A percentile compares a stretch with the other conserved stretches of the same genome.
Conservation (phyloP, 805 yeast species). For the Wickerhamiella bombiphila region DNA sequence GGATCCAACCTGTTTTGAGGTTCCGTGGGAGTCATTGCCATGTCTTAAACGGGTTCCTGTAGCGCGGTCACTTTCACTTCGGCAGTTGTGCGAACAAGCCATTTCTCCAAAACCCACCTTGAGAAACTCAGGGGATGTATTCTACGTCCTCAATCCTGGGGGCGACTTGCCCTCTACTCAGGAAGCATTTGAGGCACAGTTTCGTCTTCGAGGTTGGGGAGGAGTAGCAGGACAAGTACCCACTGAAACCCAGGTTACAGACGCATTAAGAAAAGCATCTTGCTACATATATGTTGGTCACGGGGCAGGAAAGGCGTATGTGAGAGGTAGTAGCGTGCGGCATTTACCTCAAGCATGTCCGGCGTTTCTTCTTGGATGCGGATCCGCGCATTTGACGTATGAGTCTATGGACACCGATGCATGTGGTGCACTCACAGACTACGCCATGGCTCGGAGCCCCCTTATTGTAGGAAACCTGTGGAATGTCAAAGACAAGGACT, state of each 20-base stretch:
- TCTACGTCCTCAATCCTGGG: constrained; percentile 67
- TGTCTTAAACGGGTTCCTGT: constrained; percentile 3
- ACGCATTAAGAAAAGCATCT: constrained; percentile 30
- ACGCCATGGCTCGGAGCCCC: constrained; percentile 69
- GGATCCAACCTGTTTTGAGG: constrained; percentile 44
- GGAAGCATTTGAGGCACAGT: constrained; percentile 33
- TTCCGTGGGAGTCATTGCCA: constrained; percentile 86
- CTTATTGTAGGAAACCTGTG: constrained; percentile 75
- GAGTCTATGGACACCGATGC: constrained; percentile 46
- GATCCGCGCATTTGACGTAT: constrained; percentile 37
- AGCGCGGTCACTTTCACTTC: constrained; percentile 29
- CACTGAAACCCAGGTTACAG: constrained; percentile 35
- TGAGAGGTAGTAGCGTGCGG: constrained; percentile 41
- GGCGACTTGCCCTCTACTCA: constrained; percentile 64
- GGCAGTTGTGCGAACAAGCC: constrained; percentile 7
- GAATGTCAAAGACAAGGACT: constrained; percentile 96
- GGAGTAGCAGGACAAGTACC: constrained; percentile 48
- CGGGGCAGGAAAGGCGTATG: constrained; percentile 87
- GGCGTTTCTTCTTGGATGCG: constrained; percentile 65
- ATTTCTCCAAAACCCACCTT: background rate
- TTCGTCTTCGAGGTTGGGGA: constrained; percentile 32
- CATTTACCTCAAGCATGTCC: constrained; percentile 26
- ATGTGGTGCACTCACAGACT: constrained; percentile 61
- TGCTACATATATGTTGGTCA: constrained; percentile 78
- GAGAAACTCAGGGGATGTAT: too few species aligned